Evolutionary conservation across 1,284 basidiomycete genomes (phyloP).

Genomic region (Pulchroboletus neoregius): DNA sequence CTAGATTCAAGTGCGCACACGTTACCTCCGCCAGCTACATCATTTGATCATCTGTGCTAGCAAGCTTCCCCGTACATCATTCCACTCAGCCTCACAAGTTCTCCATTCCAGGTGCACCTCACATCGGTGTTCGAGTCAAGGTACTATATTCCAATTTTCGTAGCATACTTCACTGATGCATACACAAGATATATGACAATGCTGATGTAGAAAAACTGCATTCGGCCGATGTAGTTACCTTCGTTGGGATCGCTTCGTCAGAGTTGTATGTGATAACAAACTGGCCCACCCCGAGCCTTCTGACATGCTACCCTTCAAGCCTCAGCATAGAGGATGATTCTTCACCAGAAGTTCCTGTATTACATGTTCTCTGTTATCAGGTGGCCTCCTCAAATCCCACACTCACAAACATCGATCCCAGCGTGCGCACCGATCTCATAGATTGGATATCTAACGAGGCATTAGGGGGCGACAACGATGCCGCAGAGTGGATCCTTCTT

Average conservation of each 20-base stretch:
- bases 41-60: conserved; percentile 10
- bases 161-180: conserved; percentile 6
- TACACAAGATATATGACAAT: conserved; percentile 53
- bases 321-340: conserved; percentile 37
- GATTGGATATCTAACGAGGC: conserved; percentile 67
- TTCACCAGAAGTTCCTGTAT: conserved; percentile 49
- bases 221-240: conserved; percentile 56
- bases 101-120: conserved; percentile 47
- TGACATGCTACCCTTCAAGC: conserved; percentile 28
- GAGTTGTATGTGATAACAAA: conserved; percentile 51
- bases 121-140: conserved; percentile 68
- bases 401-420: conserved; percentile 6
- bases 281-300: background rate
- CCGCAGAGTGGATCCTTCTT: conserved; percentile 77
- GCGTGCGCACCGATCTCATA: conserved; percentile 52
- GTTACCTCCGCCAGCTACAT: background rate
- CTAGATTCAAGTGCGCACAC: conserved; percentile 19
- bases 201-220: conserved; percentile 43
- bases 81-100: conserved; percentile 56
- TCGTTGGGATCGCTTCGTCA: conserved; percentile 64
- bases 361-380: conserved; percentile 65
- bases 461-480: conserved; percentile 62
- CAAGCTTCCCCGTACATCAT: conserved; percentile 22
- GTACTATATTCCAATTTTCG: conserved; percentile 33
- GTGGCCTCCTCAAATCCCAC: conserved; percentile 10